phyloP scores from a whole-genome alignment of 257 asterid genomes.

The Nicotiana knightiana region DNA sequence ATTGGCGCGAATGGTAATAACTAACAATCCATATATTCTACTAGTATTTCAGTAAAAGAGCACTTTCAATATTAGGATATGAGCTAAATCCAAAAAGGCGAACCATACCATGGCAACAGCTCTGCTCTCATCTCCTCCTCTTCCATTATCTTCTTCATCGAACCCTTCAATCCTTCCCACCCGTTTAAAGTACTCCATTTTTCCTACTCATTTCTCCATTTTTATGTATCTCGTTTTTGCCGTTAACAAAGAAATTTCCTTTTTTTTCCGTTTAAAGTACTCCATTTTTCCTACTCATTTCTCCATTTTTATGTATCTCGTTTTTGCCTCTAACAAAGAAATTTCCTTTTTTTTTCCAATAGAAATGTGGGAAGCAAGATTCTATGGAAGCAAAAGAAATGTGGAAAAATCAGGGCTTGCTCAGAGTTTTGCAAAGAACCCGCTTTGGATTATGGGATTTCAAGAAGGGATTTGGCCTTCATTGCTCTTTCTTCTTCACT shows the following conservation, averaged over 20 bases:
- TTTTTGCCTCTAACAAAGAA: not conserved
- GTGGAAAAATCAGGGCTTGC: constrained; percentile 18
- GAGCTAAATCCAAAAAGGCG: constrained; percentile 3
- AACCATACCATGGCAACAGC: constrained; percentile 7
- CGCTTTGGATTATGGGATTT: constrained; percentile 29
- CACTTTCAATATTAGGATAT: not conserved
- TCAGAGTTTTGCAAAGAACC: constrained; percentile 32
- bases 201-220: not conserved
- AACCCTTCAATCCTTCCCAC: not conserved
- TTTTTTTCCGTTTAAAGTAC: not conserved
- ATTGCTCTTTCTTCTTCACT: constrained; percentile 53
- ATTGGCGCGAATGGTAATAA: too few species aligned
- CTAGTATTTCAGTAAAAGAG: not conserved
- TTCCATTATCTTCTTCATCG: constrained; percentile 4
- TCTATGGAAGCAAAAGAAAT: constrained; percentile 9
- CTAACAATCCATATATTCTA: too few species aligned
- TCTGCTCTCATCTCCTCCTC: constrained; percentile 13
- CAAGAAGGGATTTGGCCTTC: constrained; percentile 53
- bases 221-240: not conserved
- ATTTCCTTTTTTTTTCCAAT: not conserved
- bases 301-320: not conserved
- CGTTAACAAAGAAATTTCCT: not conserved
- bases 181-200: not conserved
- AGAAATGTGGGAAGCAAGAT: constrained; percentile 8
- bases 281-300: not conserved